These are phyloP conservation scores for Lophium mytilinum DNA, from an alignment of 495 filamentous ascomycete genomes.

Conservation along the genomic window DNA sequence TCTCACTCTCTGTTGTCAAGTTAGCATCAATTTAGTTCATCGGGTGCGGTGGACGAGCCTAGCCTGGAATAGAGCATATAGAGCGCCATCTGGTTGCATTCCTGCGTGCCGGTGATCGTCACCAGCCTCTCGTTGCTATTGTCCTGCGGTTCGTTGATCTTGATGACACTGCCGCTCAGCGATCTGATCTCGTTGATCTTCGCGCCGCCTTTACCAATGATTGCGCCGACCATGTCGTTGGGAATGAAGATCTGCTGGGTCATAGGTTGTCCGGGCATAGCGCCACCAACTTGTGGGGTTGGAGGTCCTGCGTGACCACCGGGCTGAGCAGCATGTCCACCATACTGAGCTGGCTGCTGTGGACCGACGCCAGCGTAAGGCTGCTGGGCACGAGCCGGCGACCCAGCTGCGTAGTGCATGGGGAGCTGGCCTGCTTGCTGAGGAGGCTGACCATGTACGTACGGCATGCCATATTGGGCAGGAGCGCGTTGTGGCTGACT, in stretches of 20 bases:
- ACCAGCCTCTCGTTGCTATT: conserved; percentile 97
- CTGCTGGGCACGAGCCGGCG: conserved; percentile 46
- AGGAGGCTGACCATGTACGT: conserved; percentile 58
- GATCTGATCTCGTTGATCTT: conserved; percentile 99
- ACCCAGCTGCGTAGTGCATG: conserved; percentile 65
- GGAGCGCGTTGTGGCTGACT: conserved; percentile 55
- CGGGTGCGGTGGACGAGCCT: conserved; percentile 51
- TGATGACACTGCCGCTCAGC: conserved; percentile 95
- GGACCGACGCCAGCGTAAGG: conserved; percentile 65
- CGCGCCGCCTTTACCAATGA: conserved; percentile 95
- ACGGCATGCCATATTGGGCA: conserved; percentile 42
- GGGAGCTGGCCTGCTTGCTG: conserved; percentile 57
- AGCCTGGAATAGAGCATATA: conserved; percentile 98
- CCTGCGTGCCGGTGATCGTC: conserved; percentile 93
- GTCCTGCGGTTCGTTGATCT: conserved; percentile 98
- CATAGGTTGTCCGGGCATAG: conserved; percentile 75
- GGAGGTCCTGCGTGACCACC: conserved; percentile 45
- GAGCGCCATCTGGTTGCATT: conserved; percentile 97
- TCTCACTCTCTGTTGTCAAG: conserved; percentile 37
- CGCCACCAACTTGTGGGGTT: conserved; percentile 62
- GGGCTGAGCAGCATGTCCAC: conserved; percentile 40
- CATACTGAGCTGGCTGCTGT: conserved; percentile 61
- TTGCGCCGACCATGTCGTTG: conserved; percentile 98
- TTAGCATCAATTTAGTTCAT: too few relatives aligned
- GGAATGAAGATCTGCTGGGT: conserved; percentile 99